Evolutionary conservation across 805 yeast species (phyloP).

Genomic region (Grigorovia transvaalensis): DNA sequence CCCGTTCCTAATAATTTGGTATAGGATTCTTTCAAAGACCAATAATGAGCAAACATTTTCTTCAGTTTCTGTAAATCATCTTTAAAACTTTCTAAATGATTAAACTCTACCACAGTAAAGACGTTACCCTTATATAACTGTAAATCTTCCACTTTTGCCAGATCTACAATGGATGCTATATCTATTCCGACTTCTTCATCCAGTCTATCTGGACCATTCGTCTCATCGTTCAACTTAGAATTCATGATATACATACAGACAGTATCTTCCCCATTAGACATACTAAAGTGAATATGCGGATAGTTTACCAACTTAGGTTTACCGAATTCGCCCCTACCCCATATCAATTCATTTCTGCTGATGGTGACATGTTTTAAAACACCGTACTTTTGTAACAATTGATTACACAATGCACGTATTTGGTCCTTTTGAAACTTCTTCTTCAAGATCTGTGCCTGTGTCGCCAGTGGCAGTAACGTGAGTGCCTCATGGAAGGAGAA

Average conservation of each 20-base stretch:
- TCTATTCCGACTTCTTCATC: conserved; percentile 36
- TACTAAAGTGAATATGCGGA: conserved; percentile 36
- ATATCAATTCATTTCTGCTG: conserved; percentile 10
- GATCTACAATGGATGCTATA: conserved; percentile 31
- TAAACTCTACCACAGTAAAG: conserved; percentile 31
- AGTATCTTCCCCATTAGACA: conserved; percentile 47
- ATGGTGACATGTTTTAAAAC: conserved; percentile 10
- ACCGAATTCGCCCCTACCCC: conserved; percentile 36
- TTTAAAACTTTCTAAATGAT: conserved; percentile 18
- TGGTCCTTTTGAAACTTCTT: conserved; percentile 31
- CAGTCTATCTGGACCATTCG: conserved; percentile 1
- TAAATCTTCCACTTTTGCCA: conserved; percentile 15
- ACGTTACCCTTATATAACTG: conserved; percentile 32
- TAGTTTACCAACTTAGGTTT: conserved; percentile 39
- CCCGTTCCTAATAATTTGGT: conserved; percentile 62
- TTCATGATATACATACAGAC: conserved; percentile 33
- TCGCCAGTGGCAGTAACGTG: conserved; percentile 34
- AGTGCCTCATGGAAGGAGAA: conserved; percentile 40
- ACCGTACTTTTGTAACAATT: conserved; percentile 38
- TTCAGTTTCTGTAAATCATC: conserved; percentile 6
- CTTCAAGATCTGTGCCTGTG: conserved; percentile 34
- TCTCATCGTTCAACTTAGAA: conserved; percentile 16
- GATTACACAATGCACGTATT: conserved; percentile 33
- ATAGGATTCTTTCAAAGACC: conserved; percentile 77
- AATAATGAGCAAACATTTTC: conserved; percentile 42